Percentiles rank a stretch among this genome's conserved stretches.
These are phyloP conservation scores for Podospora pseudoanserina DNA, from an alignment of 495 filamentous ascomycete genomes.

Conservation along the genomic window DNA sequence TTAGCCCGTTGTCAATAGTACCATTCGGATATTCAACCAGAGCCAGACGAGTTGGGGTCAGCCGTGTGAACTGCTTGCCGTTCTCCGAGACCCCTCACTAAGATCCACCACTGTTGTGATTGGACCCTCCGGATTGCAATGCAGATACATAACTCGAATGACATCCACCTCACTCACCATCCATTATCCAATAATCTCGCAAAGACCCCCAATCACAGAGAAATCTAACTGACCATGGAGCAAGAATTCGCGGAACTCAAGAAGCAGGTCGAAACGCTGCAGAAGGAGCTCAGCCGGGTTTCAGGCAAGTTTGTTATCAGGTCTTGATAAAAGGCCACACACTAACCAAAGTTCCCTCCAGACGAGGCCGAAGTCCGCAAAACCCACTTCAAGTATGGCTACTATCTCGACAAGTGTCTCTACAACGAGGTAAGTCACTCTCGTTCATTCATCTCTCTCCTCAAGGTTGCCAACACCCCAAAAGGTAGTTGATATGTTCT, in stretches of 20 bases:
- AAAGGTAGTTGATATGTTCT: conserved; percentile 43
- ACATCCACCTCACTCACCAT: neutral
- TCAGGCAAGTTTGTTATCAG: conserved; percentile 23
- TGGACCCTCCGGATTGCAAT: neutral
- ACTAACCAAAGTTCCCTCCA: conserved; percentile 9
- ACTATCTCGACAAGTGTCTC: conserved; percentile 57
- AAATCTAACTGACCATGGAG: conserved; percentile 3
- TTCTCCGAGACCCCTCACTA: neutral
- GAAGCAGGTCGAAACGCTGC: conserved; percentile 37
- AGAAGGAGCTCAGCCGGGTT: conserved; percentile 36
- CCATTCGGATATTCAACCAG: neutral
- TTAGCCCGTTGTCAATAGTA: neutral
- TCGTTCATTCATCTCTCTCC: neutral
- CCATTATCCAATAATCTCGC: neutral
- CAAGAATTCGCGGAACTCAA: conserved; percentile 44
- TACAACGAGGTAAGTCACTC: conserved; percentile 45
- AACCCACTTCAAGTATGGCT: conserved; percentile 54
- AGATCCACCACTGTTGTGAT: neutral
- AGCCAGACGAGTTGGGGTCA: neutral
- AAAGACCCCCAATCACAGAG: neutral
- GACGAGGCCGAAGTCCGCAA: conserved; percentile 52
- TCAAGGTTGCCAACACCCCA: neutral
- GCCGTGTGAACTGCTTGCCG: neutral
- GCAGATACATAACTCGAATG: neutral
- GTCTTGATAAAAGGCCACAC: neutral